A percentile compares a stretch with the other conserved stretches of the same genome.
Evolutionary conservation across 78 protist genomes (phyloP).

Genomic region (Tieghemostelium lacteum): DNA sequence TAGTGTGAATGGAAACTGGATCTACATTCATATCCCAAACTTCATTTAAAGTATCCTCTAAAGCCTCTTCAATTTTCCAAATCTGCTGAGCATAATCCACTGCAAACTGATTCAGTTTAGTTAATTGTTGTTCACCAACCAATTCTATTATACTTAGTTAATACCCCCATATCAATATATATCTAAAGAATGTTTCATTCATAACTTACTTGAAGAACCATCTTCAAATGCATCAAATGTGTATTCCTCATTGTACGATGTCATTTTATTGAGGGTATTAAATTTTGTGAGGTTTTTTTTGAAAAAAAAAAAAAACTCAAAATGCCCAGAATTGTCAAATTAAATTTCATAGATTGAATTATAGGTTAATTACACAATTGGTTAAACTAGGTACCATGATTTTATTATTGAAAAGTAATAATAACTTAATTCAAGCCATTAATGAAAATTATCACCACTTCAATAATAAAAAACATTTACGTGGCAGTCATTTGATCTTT

Average conservation of each 20-base stretch:
- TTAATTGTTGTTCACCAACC: conserved; percentile 75
- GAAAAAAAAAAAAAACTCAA: too few species aligned
- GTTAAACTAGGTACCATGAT: too few species aligned
- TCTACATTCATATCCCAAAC: conserved; percentile 52
- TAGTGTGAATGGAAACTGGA: conserved; percentile 65
- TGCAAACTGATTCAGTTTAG: conserved; percentile 69
- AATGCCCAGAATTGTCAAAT: too few species aligned
- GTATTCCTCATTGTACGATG: conserved; percentile 73
- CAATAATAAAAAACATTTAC: too few species aligned
- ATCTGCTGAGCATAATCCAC: conserved; percentile 78
- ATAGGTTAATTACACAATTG: too few species aligned
- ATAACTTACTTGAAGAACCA: conserved; percentile 68
- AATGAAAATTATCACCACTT: too few species aligned
- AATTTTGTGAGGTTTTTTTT: too few species aligned
- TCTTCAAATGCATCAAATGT: conserved; percentile 77
- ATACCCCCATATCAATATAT: not conserved
- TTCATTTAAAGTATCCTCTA: conserved; percentile 64
- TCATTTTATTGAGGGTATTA: too few species aligned
- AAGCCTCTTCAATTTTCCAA: conserved; percentile 80
- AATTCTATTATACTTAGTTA: conserved; percentile 16
- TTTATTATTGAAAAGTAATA: too few species aligned
- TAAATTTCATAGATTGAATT: too few species aligned
- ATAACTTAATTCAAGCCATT: too few species aligned
- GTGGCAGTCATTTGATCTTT: too few species aligned
- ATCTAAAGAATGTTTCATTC: not conserved